phyloP scores from a whole-genome alignment of 2,329 filamentous ascomycete genomes.

The Colletotrichum incanum region DNA sequence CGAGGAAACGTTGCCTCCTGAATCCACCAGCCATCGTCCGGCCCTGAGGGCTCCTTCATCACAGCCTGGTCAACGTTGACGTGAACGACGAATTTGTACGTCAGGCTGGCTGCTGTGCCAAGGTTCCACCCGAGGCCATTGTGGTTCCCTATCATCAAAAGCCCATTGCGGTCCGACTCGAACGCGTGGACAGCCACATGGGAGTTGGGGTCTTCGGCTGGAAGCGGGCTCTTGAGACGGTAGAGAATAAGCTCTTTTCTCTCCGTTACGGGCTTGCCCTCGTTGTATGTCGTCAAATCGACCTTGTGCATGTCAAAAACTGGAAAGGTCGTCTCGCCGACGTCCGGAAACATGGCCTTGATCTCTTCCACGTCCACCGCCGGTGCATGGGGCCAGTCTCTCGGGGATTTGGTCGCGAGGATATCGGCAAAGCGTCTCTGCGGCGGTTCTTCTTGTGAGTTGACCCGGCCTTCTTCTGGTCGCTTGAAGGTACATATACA shows the following conservation, averaged over 20 bases:
- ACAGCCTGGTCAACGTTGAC: conserved; percentile 64
- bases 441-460: conserved; percentile 57
- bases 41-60: conserved; percentile 54
- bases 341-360: conserved; percentile 54
- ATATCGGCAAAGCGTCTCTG: conserved; percentile 62
- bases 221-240: conserved; percentile 62
- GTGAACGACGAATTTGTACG: conserved; percentile 68
- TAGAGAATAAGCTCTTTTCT: conserved; percentile 66
- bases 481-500: conserved; percentile 69
- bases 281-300: conserved; percentile 65
- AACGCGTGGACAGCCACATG: conserved; percentile 67
- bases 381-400: conserved; percentile 62
- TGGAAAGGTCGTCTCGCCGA: conserved; percentile 62
- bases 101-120: conserved; percentile 62
- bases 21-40: conserved; percentile 66
- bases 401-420: conserved; percentile 54
- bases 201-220: conserved; percentile 57
- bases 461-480: conserved; percentile 53
- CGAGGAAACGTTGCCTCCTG: conserved; percentile 67
- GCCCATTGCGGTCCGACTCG: conserved; percentile 68
- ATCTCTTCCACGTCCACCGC: conserved; percentile 62
- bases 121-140: conserved; percentile 62
- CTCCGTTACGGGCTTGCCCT: conserved; percentile 58
- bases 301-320: conserved; percentile 70
- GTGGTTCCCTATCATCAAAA: conserved; percentile 67